Evolutionary conservation across 306 rosid genomes (phyloP), one percentile per base, ranked within the genome.

Genomic region (Ormosia semicastrata): DNA sequence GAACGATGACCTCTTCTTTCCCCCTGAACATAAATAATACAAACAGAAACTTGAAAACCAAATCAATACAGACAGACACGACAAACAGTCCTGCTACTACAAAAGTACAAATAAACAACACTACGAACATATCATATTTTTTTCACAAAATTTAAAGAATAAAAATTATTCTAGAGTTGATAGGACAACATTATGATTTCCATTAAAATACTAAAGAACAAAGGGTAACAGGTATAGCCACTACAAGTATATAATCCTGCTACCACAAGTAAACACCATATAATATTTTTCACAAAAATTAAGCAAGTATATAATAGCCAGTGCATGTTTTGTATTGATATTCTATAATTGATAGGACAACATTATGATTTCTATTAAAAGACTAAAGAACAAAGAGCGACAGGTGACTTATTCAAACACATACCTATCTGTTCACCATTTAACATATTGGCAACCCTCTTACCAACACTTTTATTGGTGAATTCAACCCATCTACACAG

Each of bases 401-500:
- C 36, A 53, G 6, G 47, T 50, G 33, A 24, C 6, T 24, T 10
- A 60, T 75, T 36, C 4, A 77, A 67, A 60, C 7, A 41, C 71
- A 10, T 89, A 95, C 99, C 99, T 76, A 91, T 91, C 32, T 88
- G 93, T 95, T 95, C 98, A 34, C 97, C 98, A 81, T 95, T 95
- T 49, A 95, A 71, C 90, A 86, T 88, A 40, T 88, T 75, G 46
- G 99, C 98, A 73, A 92, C 94, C 82, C 86, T 89, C 85, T 95
- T 93, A 34, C 97, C 98, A 54, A 93, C 88, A 52, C 81, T 82
- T 88, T 93, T 95, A 77, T 93, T 76, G 3, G 84, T 36, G 70
- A 95, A 95, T 73, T 95, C 98, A 82, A 90, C 94, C 99, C 99
- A 95, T 80, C 99, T 92, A 81, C 89, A 87, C 5, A 52, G 56